phyloP scores from a whole-genome alignment of 371 early-diverging fungal genomes.

The Funneliformis caledonium region DNA sequence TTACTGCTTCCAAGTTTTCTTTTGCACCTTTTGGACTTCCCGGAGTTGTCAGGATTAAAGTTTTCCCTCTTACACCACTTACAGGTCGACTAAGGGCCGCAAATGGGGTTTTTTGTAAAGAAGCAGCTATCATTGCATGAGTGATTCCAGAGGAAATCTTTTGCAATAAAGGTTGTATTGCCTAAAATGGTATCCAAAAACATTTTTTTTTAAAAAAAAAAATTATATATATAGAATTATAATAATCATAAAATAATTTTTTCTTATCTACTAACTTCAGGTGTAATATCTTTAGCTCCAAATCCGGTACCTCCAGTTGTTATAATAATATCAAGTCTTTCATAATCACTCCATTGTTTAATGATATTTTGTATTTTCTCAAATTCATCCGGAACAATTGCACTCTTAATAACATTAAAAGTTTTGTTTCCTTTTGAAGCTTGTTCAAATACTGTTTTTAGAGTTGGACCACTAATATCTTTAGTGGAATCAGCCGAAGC shows the following conservation, averaged over 20 bases:
- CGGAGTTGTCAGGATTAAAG: constrained; percentile 83
- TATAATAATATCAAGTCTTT: constrained; percentile 67
- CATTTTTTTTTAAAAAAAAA: background rate
- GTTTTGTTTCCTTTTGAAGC: constrained; percentile 27
- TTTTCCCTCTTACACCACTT: constrained; percentile 73
- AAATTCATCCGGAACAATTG: constrained; percentile 59
- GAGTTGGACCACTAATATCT: constrained; percentile 70
- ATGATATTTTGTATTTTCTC: constrained; percentile 56
- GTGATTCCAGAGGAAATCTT: constrained; percentile 77
- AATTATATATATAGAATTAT: constrained; percentile 17
- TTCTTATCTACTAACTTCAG: constrained; percentile 64
- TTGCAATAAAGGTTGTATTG: constrained; percentile 73
- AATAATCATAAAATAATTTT: background rate
- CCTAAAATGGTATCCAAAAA: constrained; percentile 49
- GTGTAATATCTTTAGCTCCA: constrained; percentile 83
- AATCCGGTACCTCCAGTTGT: constrained; percentile 96
- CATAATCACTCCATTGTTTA: constrained; percentile 56
- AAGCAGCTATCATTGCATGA: constrained; percentile 71
- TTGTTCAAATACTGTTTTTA: constrained; percentile 29
- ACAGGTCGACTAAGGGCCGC: constrained; percentile 88
- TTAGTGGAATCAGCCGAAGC: constrained; percentile 55
- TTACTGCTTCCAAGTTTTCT: constrained; percentile 79
- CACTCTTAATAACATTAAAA: constrained; percentile 48
- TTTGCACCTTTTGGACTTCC: constrained; percentile 86
- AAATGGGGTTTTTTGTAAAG: constrained; percentile 80